phyloP scores from a whole-genome alignment of 225 moss, liverwort and hornwort species.

The Pseudoscleropodium purum region DNA sequence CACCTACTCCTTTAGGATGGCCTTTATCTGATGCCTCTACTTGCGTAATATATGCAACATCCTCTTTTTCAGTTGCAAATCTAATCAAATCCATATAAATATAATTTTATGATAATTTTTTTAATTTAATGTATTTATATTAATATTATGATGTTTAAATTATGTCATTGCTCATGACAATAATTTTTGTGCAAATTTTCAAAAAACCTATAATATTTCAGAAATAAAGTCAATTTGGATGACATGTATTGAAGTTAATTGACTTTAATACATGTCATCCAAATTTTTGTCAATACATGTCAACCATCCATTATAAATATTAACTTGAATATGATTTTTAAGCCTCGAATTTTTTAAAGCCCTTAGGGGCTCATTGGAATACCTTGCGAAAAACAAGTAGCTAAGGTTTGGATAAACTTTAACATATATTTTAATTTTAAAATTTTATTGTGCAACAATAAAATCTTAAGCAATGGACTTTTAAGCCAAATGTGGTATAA shows the following conservation, averaged over 20 bases:
- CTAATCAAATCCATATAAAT: slow-evolving; percentile 37
- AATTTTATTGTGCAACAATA: background rate
- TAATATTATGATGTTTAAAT: background rate
- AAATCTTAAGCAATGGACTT: no score
- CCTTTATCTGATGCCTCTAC: slow-evolving; percentile 24
- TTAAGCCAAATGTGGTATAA: background rate
- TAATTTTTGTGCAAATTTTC: background rate
- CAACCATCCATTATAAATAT: background rate
- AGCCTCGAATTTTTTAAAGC: background rate
- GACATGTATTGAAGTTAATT: background rate
- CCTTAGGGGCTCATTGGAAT: background rate
- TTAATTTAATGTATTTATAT: background rate
- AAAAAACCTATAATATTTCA: fast-evolving
- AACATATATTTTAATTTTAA: background rate
- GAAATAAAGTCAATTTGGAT: background rate
- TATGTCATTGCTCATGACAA: background rate
- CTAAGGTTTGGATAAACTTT: background rate
- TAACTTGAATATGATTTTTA: no score
- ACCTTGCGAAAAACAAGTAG: no score
- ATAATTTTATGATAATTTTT: background rate
- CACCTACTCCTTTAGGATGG: background rate
- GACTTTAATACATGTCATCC: no score
- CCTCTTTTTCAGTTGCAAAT: slow-evolving; percentile 58
- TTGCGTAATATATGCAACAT: slow-evolving; percentile 10
- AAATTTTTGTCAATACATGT: no score